phyloP scores from a whole-genome alignment of 2,329 filamentous ascomycete genomes.

The Tothia fuscella region DNA sequence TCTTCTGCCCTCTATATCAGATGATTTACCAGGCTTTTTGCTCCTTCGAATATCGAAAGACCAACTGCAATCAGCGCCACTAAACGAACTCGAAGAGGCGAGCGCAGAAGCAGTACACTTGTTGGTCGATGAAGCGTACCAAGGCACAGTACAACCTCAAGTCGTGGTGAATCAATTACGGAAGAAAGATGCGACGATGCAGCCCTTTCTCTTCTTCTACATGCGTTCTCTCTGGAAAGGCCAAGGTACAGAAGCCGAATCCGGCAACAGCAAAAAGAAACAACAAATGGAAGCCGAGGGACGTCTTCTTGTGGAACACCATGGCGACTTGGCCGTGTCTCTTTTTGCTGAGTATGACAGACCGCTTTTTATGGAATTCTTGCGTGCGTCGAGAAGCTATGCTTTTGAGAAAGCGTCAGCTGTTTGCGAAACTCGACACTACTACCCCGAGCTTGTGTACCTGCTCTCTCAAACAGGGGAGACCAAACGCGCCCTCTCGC shows the following conservation, averaged over 20 bases:
- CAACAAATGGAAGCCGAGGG: slow-evolving; percentile 33
- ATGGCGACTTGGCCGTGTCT: slow-evolving; percentile 66
- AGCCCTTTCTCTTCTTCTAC: slow-evolving; percentile 84
- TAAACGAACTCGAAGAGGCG: slow-evolving; percentile 62
- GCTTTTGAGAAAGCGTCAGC: slow-evolving; percentile 67
- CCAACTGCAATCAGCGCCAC: slow-evolving; percentile 51
- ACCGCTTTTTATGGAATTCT: slow-evolving; percentile 69
- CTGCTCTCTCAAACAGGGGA: slow-evolving; percentile 91
- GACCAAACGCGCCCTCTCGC: slow-evolving; percentile 77
- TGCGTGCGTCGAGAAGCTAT: slow-evolving; percentile 76
- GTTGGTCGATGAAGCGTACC: slow-evolving; percentile 81
- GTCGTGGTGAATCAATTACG: slow-evolving; percentile 67
- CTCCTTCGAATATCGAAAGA: slow-evolving; percentile 69
- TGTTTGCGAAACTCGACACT: slow-evolving; percentile 70
- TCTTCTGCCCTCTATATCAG: slow-evolving; percentile 75
- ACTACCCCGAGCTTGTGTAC: slow-evolving; percentile 77
- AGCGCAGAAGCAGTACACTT: slow-evolving; percentile 75
- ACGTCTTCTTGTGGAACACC: slow-evolving; percentile 64
- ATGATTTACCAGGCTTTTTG: slow-evolving; percentile 84
- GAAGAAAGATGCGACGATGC: slow-evolving; percentile 41
- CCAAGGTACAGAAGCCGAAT: slow-evolving; percentile 41
- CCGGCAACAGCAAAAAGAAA: slow-evolving; percentile 15
- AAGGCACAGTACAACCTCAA: slow-evolving; percentile 68
- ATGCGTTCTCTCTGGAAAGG: slow-evolving; percentile 76
- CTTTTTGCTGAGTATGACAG: slow-evolving; percentile 80